Evolutionary conservation across 345 rosid genomes (phyloP).

Genomic region (Erodium maritimum): DNA sequence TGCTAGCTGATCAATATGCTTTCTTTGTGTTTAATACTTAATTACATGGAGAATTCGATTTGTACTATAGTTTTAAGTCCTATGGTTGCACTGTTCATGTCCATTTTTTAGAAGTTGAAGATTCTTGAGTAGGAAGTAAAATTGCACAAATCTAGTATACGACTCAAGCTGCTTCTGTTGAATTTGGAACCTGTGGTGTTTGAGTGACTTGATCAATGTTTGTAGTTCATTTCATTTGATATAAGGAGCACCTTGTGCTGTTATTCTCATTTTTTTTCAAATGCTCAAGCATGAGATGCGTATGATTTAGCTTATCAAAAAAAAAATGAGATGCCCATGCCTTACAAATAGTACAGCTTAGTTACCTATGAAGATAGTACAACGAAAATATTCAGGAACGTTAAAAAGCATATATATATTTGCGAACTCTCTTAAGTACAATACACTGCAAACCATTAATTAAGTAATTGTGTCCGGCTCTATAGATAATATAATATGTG

Average conservation of each 20-base stretch:
- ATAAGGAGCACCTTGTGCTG: neutral
- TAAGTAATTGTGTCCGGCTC: neutral
- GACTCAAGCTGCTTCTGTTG: neutral
- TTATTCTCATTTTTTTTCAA: neutral
- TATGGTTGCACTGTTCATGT: neutral
- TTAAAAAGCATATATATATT: neutral
- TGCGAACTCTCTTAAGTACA: neutral
- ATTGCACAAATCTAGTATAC: neutral
- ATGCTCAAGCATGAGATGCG: too few species aligned
- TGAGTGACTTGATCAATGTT: neutral
- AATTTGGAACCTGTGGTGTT: neutral
- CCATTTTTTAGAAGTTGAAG: constrained; percentile 4
- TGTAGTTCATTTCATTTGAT: neutral
- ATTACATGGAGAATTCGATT: neutral
- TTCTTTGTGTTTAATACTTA: neutral
- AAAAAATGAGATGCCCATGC: too few species aligned
- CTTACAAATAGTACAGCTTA: neutral
- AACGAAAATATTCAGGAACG: neutral
- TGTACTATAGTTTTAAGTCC: neutral
- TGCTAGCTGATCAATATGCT: neutral
- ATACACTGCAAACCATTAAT: neutral
- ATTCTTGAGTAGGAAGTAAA: constrained; percentile 1
- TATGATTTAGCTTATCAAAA: too few species aligned
- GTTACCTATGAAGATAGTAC: neutral
- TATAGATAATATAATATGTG: neutral